These are phyloP conservation scores for Stachybotrys elegans DNA, from an alignment of 2,329 filamentous ascomycete genomes.

Conservation along the genomic window DNA sequence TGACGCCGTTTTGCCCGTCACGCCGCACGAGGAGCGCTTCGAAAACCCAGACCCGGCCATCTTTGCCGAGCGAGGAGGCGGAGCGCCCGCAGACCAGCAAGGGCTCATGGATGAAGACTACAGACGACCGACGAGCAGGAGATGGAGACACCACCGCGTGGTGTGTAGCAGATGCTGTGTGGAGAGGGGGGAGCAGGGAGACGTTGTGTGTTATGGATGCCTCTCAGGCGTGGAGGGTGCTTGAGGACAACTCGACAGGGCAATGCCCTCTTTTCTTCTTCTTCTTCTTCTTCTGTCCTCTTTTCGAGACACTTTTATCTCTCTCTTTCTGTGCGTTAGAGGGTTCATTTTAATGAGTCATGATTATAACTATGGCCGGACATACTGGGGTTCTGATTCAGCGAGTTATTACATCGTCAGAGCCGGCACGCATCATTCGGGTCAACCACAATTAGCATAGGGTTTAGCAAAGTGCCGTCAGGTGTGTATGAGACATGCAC, in stretches of 20 bases:
- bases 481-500: too few relatives aligned
- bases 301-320: too few relatives aligned
- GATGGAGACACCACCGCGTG: constrained; percentile 46
- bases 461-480: too few relatives aligned
- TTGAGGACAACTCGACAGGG: constrained; percentile 15
- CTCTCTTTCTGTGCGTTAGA: too few relatives aligned
- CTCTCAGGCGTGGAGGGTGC: constrained; percentile 38
- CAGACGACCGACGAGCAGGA: constrained; percentile 7
- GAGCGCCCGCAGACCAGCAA: neutral
- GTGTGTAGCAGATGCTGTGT: constrained; percentile 66
- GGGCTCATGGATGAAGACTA: neutral
- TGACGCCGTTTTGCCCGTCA: constrained; percentile 23
- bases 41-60: constrained; percentile 1
- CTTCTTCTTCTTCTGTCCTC: too few relatives aligned
- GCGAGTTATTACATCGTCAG: too few relatives aligned
- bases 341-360: too few relatives aligned
- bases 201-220: constrained; percentile 63
- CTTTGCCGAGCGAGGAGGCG: neutral
- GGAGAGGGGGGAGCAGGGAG: constrained; percentile 58
- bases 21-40: constrained; percentile 7
- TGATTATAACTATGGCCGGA: too few relatives aligned
- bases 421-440: too few relatives aligned
- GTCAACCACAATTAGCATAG: too few relatives aligned
- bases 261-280: too few relatives aligned
- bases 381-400: too few relatives aligned